Base-by-base conservation (phyloP, 164 flowering plant genomes). In the Sextonia rubra region DNA sequence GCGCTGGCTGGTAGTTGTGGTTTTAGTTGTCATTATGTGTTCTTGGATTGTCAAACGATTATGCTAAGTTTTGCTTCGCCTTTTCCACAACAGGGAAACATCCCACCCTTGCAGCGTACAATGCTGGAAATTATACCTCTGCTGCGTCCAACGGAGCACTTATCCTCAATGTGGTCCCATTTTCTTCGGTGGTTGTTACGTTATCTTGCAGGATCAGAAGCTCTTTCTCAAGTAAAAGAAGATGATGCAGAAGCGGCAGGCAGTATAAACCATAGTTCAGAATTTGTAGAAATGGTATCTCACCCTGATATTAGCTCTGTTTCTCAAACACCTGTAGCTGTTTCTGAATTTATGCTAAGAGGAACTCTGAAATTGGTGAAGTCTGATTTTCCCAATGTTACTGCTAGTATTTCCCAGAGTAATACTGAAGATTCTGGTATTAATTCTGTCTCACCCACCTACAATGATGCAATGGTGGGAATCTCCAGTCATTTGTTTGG, bases 111-210 rank as follows among this genome's bases (percentile, higher is more conserved):
- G 60, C 91, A 88, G 56, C 97, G 98, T 47, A 80, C 90, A 23
- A 73, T 91, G 80, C 84, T 96, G 75, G 98, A 92, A 69, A 78
- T 90, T 68, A 74, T 93, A 65, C 95, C 97, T 2, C 81, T 80
- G 60, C 74, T 96, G 74, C 75, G 81, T 66, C 99, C 99, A 72
- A 69, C 86, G 44, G 92, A 83, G 60, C 83, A 85, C 66, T 82
- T 91, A 73, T 82, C 90, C 74, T 80, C 97, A 49, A 86, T 92
- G 97, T 96, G 99, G 99, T 83, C 79, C 20, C 62, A 82, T 73
- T 79, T 92, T 65, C 86, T 96, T 7, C 79, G 79, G 61, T 85
- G 85, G 74, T 77, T 92, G 75, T 80, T 92, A 80, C 76, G 79
- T 66, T 90, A 91, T 82, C 94, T 96, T 73, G 97, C 97, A 65